Percentiles rank a stretch among this genome's conserved stretches.
Evolutionary conservation across 306 rosid genomes (phyloP).

Genomic region (Cotoneaster glaucophyllus): DNA sequence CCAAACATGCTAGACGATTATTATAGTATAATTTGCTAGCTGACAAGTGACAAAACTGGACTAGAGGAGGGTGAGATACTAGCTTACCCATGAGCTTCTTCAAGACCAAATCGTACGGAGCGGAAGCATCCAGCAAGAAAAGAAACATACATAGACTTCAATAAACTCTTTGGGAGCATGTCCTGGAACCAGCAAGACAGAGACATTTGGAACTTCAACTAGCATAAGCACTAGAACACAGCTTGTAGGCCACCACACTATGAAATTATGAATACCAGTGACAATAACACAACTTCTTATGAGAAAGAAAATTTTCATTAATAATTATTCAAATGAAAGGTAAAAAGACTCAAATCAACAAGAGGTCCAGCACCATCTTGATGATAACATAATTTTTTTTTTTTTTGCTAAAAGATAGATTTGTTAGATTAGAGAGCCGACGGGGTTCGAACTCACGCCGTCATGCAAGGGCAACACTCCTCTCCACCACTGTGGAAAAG

Average conservation of each 20-base stretch:
- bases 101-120: constrained; percentile 81
- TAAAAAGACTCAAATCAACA: not conserved
- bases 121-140: constrained; percentile 97
- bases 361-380: not conserved
- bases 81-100: constrained; percentile 93
- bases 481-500: too few relatives aligned
- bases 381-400: not conserved
- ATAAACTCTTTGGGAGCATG: constrained; percentile 60
- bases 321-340: not conserved
- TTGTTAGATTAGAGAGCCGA: too few relatives aligned
- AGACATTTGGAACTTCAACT: constrained; percentile 20
- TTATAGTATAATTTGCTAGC: not conserved
- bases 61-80: constrained; percentile 15
- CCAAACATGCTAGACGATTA: not conserved
- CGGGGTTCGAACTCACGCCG: too few relatives aligned
- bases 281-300: not conserved
- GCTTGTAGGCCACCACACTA: not conserved
- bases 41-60: constrained; percentile 31
- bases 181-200: constrained; percentile 36
- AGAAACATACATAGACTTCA: constrained; percentile 82
- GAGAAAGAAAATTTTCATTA: not conserved
- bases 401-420: too few relatives aligned
- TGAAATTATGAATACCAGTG: not conserved
- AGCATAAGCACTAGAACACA: not conserved
- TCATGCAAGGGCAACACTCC: too few relatives aligned